Percentiles rank a stretch among this genome's conserved stretches.
Evolutionary conservation across 176 grass and related monocot genomes (phyloP).

Genomic region (Guadua angustifolia): DNA sequence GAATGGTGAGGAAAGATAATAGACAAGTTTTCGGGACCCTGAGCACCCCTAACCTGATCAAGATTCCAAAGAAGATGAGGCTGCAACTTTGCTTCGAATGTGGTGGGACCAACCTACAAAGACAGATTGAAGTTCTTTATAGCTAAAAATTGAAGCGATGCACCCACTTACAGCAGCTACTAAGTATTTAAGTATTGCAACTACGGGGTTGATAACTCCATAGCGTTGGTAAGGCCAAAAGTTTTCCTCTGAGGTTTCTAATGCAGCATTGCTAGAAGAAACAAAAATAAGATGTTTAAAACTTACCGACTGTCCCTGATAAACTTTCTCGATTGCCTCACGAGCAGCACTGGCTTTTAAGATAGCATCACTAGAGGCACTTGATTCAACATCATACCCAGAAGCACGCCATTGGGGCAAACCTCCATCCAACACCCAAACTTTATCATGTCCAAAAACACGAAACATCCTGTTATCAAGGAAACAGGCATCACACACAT

Average conservation of each 20-base stretch:
- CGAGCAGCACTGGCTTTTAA: slow-evolving; percentile 84
- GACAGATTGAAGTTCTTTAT: slow-evolving; percentile 18
- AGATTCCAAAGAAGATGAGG: slow-evolving; percentile 89
- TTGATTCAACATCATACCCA: slow-evolving; percentile 96
- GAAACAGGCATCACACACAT: slow-evolving; percentile 16
- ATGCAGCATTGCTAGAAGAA: slow-evolving; percentile 16
- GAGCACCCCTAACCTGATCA: slow-evolving; percentile 65
- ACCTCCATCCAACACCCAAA: slow-evolving; percentile 97
- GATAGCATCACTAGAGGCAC: slow-evolving; percentile 88
- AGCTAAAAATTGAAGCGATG: slow-evolving; percentile 5
- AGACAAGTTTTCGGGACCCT: background rate
- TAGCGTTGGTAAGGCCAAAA: background rate
- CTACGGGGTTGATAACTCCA: background rate
- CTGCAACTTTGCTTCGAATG: slow-evolving; percentile 88
- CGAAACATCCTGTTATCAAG: slow-evolving; percentile 86
- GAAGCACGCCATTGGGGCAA: slow-evolving; percentile 85
- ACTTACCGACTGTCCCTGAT: slow-evolving; percentile 75
- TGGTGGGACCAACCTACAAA: slow-evolving; percentile 60
- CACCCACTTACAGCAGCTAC: background rate
- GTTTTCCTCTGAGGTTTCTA: background rate
- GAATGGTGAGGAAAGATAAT: background rate
- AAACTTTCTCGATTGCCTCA: slow-evolving; percentile 93
- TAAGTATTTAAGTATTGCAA: slow-evolving; percentile 7
- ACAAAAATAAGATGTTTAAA: slow-evolving; percentile 7
- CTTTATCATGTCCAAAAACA: slow-evolving; percentile 87